These are phyloP conservation scores for Malus asiatica DNA, from an alignment of 306 rosid species.

Conservation along the genomic window DNA sequence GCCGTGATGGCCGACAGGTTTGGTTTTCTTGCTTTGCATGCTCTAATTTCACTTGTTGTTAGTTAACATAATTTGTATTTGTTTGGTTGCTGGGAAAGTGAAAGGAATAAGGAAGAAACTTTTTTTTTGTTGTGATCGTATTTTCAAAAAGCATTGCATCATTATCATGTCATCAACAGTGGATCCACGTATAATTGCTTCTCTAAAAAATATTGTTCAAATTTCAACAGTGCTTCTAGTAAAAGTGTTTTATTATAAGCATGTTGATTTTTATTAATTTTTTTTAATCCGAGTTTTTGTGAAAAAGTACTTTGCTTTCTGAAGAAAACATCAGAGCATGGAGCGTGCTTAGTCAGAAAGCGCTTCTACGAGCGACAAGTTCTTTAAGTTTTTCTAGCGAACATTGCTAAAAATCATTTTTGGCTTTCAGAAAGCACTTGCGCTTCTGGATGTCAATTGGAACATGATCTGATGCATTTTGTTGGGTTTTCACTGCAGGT, in stretches of 20 bases:
- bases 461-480: neutral
- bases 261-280: too few species aligned
- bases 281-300: too few species aligned
- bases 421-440: neutral
- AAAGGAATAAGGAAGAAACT: neutral
- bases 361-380: too few species aligned
- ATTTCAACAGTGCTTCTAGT: neutral
- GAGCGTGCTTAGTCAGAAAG: too few species aligned
- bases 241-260: too few species aligned
- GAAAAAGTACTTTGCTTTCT: too few species aligned
- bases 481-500: neutral
- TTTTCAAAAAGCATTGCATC: neutral
- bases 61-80: neutral
- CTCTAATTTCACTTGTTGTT: neutral
- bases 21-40: neutral
- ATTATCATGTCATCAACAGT: neutral
- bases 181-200: neutral
- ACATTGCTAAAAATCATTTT: neutral
- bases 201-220: accelerated
- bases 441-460: neutral
- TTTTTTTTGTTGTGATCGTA: neutral
- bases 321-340: too few species aligned
- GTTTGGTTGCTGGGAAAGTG: neutral
- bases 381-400: too few species aligned
- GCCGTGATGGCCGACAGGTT: slow-evolving; percentile 71